Evolutionary conservation across 2,329 filamentous ascomycete genomes (phyloP).

Genomic region (Cadophora gregata): DNA sequence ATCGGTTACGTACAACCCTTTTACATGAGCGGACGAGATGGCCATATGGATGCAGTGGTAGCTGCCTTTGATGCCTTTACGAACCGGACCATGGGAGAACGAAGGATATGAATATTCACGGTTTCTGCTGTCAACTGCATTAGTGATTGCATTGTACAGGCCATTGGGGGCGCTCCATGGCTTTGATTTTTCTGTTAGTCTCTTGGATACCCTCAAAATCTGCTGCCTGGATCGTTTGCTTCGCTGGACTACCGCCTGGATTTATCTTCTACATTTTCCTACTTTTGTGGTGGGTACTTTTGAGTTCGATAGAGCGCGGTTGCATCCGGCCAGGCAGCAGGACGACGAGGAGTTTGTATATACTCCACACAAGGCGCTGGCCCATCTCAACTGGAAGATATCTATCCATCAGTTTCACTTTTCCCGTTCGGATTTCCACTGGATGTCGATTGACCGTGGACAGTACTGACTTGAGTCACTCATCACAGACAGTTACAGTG

Average conservation of each 20-base stretch:
- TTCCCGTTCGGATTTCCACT: constrained; percentile 15
- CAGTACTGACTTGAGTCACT: constrained; percentile 17
- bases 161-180: constrained; percentile 39
- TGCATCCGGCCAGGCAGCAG: constrained; percentile 31
- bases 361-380: constrained; percentile 28
- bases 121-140: constrained; percentile 41
- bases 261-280: constrained; percentile 15
- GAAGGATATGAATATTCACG: constrained; percentile 32
- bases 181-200: constrained; percentile 36
- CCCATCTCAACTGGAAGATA: constrained; percentile 16
- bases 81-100: constrained; percentile 36
- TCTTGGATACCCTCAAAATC: constrained; percentile 40
- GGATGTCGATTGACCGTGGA: constrained; percentile 12
- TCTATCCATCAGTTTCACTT: constrained; percentile 17
- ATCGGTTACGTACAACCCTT: constrained; percentile 30
- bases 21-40: constrained; percentile 32
- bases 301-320: constrained; percentile 21
- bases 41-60: constrained; percentile 34
- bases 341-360: constrained; percentile 32
- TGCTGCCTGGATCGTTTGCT: constrained; percentile 43
- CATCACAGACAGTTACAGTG: constrained; percentile 24
- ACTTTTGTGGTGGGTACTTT: constrained; percentile 27
- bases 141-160: constrained; percentile 44
- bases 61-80: constrained; percentile 39
- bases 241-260: constrained; percentile 31